Conservation (phyloP, 2,329 filamentous ascomycete genomes). For the Trichoderma brevicompactum region DNA sequence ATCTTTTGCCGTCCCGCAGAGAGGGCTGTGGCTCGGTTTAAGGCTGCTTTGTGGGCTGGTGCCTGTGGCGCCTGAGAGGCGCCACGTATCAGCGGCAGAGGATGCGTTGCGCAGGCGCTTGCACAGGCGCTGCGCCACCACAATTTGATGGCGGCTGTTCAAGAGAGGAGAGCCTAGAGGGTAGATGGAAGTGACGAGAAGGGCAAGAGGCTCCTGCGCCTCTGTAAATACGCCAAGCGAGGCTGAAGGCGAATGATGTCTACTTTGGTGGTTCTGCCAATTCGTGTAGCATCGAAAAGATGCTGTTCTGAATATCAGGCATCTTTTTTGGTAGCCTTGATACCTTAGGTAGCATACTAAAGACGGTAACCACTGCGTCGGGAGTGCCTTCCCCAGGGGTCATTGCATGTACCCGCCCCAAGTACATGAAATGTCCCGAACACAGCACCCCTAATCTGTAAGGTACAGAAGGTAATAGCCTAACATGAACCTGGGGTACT, state of each 20-base stretch:
- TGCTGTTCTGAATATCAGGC: background rate
- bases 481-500: conserved; percentile 1
- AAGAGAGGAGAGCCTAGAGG: background rate
- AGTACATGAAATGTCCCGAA: background rate
- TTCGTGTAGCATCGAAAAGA: too few species aligned
- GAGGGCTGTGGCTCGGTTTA: background rate
- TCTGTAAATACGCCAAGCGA: background rate
- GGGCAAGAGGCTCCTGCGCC: background rate
- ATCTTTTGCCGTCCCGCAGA: background rate
- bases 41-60: conserved; percentile 3
- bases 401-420: background rate
- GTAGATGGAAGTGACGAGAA: background rate
- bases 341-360: background rate
- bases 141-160: background rate
- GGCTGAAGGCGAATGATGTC: background rate
- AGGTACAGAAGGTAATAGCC: background rate
- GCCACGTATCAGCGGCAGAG: conserved; percentile 14
- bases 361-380: background rate
- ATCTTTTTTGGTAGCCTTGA: too few species aligned
- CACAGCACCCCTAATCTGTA: background rate
- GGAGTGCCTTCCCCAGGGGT: background rate
- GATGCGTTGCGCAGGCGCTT: background rate
- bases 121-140: conserved; percentile 1
- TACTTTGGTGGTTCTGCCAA: background rate
- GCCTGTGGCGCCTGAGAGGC: background rate